Conservation (phyloP, 176 grass and related monocot genomes). For the maize (Zea mays) region Zm-B73-REFERENCE-NAM-5.0 NC_050097.1:9807501-9808000, state of each 20-base stretch:
- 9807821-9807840: neutral
- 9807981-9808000: conserved; percentile 44
- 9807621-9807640: neutral
- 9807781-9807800: conserved; percentile 32
- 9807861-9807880: conserved; percentile 46
- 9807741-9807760: neutral
- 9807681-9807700: conserved; percentile 20
- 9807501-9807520: neutral
- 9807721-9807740: neutral
- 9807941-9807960: neutral
- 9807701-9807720: neutral
- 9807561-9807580: neutral
- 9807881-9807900: neutral
- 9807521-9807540: conserved; percentile 18
- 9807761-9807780: neutral
- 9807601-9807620: neutral
- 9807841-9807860: conserved; percentile 27
- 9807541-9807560: neutral
- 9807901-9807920: conserved; percentile 45
- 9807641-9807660: neutral
- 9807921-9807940: neutral
- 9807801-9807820: neutral
- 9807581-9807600: neutral
- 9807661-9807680: neutral
- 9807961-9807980: conserved; percentile 16